Evolutionary conservation across 345 rosid species (phyloP).

Genomic region (Linum lewisii): DNA sequence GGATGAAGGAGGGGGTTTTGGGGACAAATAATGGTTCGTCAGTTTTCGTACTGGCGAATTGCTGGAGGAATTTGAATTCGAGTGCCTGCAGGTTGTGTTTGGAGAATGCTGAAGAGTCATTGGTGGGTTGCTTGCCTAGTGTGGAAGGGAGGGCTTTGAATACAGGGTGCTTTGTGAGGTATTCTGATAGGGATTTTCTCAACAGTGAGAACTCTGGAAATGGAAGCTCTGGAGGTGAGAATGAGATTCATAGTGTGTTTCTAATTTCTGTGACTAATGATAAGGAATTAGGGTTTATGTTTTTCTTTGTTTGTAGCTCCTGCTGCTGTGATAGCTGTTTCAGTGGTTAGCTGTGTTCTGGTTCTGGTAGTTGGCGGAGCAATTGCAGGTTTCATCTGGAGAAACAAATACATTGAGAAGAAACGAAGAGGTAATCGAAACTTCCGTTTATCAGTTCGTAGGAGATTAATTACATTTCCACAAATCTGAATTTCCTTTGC

Average conservation of each 20-base stretch:
- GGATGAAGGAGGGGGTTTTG: conserved; percentile 25
- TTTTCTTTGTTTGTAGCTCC: conserved; percentile 30
- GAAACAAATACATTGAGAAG: conserved; percentile 45
- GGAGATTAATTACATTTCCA: too few species aligned
- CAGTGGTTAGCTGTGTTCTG: conserved; percentile 54
- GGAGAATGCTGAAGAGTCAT: neutral
- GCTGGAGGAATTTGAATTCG: conserved; percentile 67
- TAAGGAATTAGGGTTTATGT: neutral
- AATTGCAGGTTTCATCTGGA: conserved; percentile 53
- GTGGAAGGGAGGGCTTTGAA: conserved; percentile 24
- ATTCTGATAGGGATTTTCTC: conserved; percentile 56
- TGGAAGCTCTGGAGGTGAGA: conserved; percentile 54
- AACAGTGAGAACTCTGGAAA: conserved; percentile 32
- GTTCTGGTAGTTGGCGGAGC: conserved; percentile 46
- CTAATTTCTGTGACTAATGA: neutral
- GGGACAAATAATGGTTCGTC: conserved; percentile 30
- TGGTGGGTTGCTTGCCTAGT: conserved; percentile 14
- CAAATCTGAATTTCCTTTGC: too few species aligned
- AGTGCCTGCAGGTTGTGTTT: conserved; percentile 34
- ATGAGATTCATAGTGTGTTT: neutral
- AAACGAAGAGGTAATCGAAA: conserved; percentile 51
- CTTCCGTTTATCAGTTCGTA: neutral
- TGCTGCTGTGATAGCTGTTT: conserved; percentile 51
- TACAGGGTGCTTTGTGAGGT: conserved; percentile 28
- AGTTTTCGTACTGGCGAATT: conserved; percentile 61